Percentiles rank a stretch among this genome's conserved stretches.
Conservation (phyloP, 2,329 filamentous ascomycete species). For the Fusarium bactridioides region DNA sequence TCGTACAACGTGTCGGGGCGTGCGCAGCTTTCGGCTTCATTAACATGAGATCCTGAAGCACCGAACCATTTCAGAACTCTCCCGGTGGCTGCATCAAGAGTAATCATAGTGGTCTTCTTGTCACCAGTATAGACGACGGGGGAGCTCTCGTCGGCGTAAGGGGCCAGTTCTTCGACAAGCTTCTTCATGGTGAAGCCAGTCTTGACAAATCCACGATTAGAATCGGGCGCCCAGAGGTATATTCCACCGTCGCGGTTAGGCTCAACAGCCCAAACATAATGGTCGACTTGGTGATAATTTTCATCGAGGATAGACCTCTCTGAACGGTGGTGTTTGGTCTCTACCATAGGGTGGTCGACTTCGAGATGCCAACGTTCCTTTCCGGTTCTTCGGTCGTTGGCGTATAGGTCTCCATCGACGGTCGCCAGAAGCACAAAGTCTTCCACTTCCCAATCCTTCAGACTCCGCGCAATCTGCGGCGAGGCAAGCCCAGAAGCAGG, state of each 20-base stretch:
- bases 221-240: slow-evolving; percentile 80
- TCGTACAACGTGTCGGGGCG: slow-evolving; percentile 72
- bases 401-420: slow-evolving; percentile 96
- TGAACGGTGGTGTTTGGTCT: slow-evolving; percentile 81
- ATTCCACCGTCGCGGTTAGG: slow-evolving; percentile 86
- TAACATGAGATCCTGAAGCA: slow-evolving; percentile 71
- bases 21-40: slow-evolving; percentile 78
- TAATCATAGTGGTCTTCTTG: slow-evolving; percentile 90
- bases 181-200: slow-evolving; percentile 82
- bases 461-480: slow-evolving; percentile 93
- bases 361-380: slow-evolving; percentile 85
- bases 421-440: slow-evolving; percentile 99
- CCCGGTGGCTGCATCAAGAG: slow-evolving; percentile 86
- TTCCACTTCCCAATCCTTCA: slow-evolving; percentile 99
- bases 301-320: slow-evolving; percentile 70
- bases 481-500: slow-evolving; percentile 72
- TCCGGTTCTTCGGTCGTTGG: slow-evolving; percentile 87
- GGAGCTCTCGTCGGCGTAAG: slow-evolving; percentile 77
- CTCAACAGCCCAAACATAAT: slow-evolving; percentile 95
- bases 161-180: slow-evolving; percentile 82
- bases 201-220: slow-evolving; percentile 66
- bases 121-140: slow-evolving; percentile 88
- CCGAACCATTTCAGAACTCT: slow-evolving; percentile 85
- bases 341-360: slow-evolving; percentile 86
- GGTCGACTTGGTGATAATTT: slow-evolving; percentile 73